Evolutionary conservation across 805 yeast genomes (phyloP), one percentile per base, ranked within the genome.

Genomic region (Candida koratica): DNA sequence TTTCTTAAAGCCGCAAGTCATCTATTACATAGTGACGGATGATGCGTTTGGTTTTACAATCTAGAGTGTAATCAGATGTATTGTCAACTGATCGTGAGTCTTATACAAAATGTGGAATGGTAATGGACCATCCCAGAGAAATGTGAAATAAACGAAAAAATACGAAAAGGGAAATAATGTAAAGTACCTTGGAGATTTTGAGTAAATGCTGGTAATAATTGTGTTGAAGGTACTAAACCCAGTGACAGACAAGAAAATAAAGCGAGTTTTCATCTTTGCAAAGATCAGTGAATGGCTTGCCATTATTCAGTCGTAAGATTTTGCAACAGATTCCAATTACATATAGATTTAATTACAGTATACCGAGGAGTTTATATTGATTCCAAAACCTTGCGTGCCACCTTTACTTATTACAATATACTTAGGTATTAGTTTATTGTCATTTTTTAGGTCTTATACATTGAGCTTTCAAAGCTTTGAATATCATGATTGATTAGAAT

Each of bases 371-470:
- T 84, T 46, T 88, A 89, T 58, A 75, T 79, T 20, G 96, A 88
- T 56, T 86, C 86, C 60, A 71, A 96, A 43, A 70, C 78, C 5
- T 68, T 89, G 40, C 89, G 88, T 60, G 83, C 95, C 17, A 80
- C 79, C 47, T 79, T 89, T 51, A 71, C 84, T 12, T 81, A 79
- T 46, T 51, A 64, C 33, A 96, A 89, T 53, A 78, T 88, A 44
- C 82, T 44, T 79, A 75, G 49, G 96, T 96, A 9, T 69, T 89
- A 47, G 95, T 89, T 55, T 89, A 76, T 57, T 80, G 89, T 25
- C 97, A 89, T 61, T 84, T 95, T 9, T 84, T 84, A 87, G 97
- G 97, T 15, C 86, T 89, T 42, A 88, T 89, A 79, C 97, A 89
- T 55, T 72, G 97, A 56, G 97, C 89, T 60, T 96, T 89, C 38